These are phyloP conservation scores for Lumnitzera littorea DNA, from an alignment of 345 rosid genomes.

Conservation along the genomic window DNA sequence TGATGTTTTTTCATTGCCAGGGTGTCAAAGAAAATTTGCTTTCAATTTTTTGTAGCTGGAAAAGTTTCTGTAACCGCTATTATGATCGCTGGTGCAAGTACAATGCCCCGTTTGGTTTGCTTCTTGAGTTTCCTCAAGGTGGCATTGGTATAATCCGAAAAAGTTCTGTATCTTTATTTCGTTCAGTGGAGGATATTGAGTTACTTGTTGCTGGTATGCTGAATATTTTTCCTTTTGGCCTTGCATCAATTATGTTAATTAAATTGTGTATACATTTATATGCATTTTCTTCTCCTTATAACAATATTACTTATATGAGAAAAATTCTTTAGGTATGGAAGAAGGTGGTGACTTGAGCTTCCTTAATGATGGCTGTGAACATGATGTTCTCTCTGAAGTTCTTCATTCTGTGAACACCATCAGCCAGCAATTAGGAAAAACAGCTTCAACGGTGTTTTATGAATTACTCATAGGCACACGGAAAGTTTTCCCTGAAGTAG, in stretches of 20 bases:
- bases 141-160: conserved; percentile 78
- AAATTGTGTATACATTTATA: too few relatives aligned
- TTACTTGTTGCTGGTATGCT: conserved; percentile 57
- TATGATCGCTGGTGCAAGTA: conserved; percentile 76
- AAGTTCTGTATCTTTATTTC: conserved; percentile 69
- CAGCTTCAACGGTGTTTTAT: conserved; percentile 67
- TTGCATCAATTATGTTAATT: too few relatives aligned
- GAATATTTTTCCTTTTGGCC: too few relatives aligned
- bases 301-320: background rate
- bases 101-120: conserved; percentile 63
- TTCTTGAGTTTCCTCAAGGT: conserved; percentile 46
- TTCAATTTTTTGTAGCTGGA: conserved; percentile 64
- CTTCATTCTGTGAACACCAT: conserved; percentile 49
- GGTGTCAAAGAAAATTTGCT: conserved; percentile 44
- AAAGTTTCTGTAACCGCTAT: conserved; percentile 60
- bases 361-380: conserved; percentile 33
- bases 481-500: conserved; percentile 53
- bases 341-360: conserved; percentile 39
- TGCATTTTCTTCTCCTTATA: too few relatives aligned
- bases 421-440: conserved; percentile 75
- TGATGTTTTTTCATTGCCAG: conserved; percentile 28
- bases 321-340: conserved; percentile 40
- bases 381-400: conserved; percentile 58
- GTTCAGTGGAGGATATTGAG: conserved; percentile 58
- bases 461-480: conserved; percentile 56